Evolutionary conservation across 2,329 filamentous ascomycete species (phyloP).

Genomic region (Fusarium pseudonygamai): DNA sequence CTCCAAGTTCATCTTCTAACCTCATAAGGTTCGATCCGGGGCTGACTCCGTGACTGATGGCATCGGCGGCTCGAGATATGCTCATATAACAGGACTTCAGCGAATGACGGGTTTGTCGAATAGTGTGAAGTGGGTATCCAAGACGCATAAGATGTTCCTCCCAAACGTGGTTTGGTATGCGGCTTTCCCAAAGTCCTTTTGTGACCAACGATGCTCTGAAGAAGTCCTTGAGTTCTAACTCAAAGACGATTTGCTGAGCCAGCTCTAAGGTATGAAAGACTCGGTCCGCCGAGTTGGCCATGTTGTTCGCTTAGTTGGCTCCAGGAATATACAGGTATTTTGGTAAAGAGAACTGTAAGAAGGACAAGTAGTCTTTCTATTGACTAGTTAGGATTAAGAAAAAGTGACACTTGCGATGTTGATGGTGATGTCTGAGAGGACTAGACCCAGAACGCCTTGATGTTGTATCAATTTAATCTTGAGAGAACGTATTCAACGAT

Average conservation of each 20-base stretch:
- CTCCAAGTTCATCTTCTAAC: neutral
- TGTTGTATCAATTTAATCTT: neutral
- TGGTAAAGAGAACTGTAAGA: no score
- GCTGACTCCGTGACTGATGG: neutral
- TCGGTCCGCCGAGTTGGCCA: slow-evolving; percentile 6
- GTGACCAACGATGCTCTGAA: slow-evolving; percentile 5
- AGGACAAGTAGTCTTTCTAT: neutral
- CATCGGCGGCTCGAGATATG: neutral
- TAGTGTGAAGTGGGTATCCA: neutral
- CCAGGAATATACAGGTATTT: neutral
- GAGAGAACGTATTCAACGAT: neutral
- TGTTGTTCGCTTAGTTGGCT: neutral
- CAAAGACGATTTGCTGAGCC: slow-evolving; percentile 19
- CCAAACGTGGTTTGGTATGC: neutral
- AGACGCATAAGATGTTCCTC: slow-evolving; percentile 1
- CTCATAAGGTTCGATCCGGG: neutral
- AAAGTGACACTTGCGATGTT: neutral
- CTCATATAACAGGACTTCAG: neutral
- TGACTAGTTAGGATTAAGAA: neutral
- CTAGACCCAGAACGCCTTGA: neutral
- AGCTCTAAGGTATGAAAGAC: slow-evolving; percentile 25
- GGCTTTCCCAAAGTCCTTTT: slow-evolving; percentile 5
- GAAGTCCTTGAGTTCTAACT: slow-evolving; percentile 3
- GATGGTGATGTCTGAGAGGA: neutral
- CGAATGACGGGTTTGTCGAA: neutral